phyloP scores from a whole-genome alignment of 2,329 filamentous ascomycete species.

The Orbilia oligospora region DNA sequence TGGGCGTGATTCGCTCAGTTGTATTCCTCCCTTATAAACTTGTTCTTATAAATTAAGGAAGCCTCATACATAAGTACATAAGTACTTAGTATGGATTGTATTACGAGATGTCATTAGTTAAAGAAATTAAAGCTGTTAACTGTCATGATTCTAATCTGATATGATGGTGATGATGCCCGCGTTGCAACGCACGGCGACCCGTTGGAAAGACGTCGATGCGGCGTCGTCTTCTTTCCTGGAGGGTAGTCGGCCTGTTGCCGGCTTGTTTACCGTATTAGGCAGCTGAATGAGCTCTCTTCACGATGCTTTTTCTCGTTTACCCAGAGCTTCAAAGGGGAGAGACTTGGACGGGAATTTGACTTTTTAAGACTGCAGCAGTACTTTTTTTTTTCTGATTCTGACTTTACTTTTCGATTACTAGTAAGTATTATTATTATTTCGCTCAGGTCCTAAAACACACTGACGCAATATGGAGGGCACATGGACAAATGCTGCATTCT shows the following conservation, averaged over 20 bases:
- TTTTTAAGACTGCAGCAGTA: constrained; percentile 21
- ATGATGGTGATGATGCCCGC: not conserved
- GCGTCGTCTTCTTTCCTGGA: constrained; percentile 34
- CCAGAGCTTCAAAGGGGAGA: constrained; percentile 34
- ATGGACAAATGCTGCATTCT: constrained; percentile 59
- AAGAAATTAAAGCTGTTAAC: not conserved
- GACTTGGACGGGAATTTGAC: constrained; percentile 20
- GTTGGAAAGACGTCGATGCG: constrained; percentile 43
- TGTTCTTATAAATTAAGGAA: constrained; percentile 16
- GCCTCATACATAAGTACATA: too few species aligned
- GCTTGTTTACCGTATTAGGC: constrained; percentile 48
- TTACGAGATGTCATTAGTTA: constrained; percentile 26
- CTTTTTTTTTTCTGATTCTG: not conserved
- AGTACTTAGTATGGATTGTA: constrained; percentile 1
- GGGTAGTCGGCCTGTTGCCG: constrained; percentile 49
- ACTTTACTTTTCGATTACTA: too few species aligned
- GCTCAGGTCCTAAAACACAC: constrained; percentile 39
- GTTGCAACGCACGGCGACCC: constrained; percentile 6
- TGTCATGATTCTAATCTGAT: too few species aligned
- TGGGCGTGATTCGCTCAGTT: too few species aligned
- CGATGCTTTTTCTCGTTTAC: constrained; percentile 55
- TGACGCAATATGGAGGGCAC: constrained; percentile 60
- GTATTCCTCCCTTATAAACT: too few species aligned
- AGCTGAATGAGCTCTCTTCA: constrained; percentile 49
- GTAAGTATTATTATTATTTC: constrained; percentile 42